Conservation (phyloP, 768 basidiomycete species). For the Rhodotorula sphaerocarpa region DNA sequence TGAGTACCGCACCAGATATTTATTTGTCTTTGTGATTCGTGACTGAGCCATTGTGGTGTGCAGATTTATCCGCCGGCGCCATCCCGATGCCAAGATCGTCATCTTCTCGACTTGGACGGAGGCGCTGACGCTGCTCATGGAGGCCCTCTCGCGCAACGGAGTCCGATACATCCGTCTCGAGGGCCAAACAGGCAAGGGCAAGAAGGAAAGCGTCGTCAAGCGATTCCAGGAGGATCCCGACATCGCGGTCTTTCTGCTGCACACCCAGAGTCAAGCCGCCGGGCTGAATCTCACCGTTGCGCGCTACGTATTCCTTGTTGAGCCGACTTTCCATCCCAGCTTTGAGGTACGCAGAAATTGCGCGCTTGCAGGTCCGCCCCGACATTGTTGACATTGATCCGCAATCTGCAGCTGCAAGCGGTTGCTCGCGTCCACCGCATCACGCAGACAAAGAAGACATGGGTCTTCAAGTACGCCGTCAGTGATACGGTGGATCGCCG, state of each 20-base stretch:
- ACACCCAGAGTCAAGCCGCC: slow-evolving; percentile 34
- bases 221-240: slow-evolving; percentile 32
- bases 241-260: slow-evolving; percentile 35
- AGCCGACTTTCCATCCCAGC: slow-evolving; percentile 35
- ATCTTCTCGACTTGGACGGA: slow-evolving; percentile 33
- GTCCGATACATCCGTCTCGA: slow-evolving; percentile 37
- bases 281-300: slow-evolving; percentile 37
- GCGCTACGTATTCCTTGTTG: slow-evolving; percentile 36
- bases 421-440: slow-evolving; percentile 37
- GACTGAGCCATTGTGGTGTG: too few species aligned
- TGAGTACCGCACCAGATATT: too few species aligned
- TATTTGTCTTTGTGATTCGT: too few species aligned
- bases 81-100: slow-evolving; percentile 36
- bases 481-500: slow-evolving; percentile 33
- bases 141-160: slow-evolving; percentile 25
- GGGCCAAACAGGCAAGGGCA: slow-evolving; percentile 20
- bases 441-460: slow-evolving; percentile 27
- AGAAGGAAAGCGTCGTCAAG: slow-evolving; percentile 34
- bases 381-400: too few species aligned
- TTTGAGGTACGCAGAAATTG: slow-evolving; percentile 32
- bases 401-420: slow-evolving; percentile 25
- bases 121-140: slow-evolving; percentile 15
- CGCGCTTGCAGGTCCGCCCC: too few species aligned
- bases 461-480: slow-evolving; percentile 34
- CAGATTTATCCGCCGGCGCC: neutral